Evolutionary conservation across 1,284 basidiomycete species (phyloP), one percentile per base, ranked within the genome.

Genomic region (Mycena citricolor): DNA sequence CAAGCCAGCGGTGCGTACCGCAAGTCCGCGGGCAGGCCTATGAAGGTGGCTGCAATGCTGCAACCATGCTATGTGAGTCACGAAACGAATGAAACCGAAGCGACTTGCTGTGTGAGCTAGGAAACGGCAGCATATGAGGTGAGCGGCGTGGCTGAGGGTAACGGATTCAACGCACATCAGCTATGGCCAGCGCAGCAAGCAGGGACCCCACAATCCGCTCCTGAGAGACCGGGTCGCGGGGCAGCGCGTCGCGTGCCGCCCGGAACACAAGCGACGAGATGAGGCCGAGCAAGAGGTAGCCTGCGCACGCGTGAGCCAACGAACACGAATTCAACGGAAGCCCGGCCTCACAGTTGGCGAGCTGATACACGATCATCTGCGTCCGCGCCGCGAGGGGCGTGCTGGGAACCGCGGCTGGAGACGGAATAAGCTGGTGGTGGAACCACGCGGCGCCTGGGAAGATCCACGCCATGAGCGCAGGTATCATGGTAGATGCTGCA

Each of bases 191-290:
- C 4, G 82, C 81, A 20, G 73, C 68, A 47, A 89, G 68, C 43
- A 73, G 72, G 3, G 84, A 75, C 5, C 83, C 83, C 8, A 88
- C 56, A 39, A 89, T 80, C 37, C 77, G 76, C 58, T 89, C 86
- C 59, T 89, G 86, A 1, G 79, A 77, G 28, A 64, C 69, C 6
- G 75, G 77, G 56, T 86, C 75, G 39, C 74, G 58, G 0, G 74
- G 74, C 8, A 88, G 60, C 1, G 81, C 69, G 54, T 86, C 79
- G 39, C 83, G 68, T 31, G 85, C 71, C 2, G 83, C 82, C 25
- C 86, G 77, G 57, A 88, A 85, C 4, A 83, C 83, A 23, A 87
- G 59, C 2, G 80, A 78, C 6, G 83, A 83, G 38, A 86, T 71
- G 49, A 87, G 62, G 12, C 77, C 78, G 4, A 89, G 65, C 2